Evolutionary conservation across 2,329 filamentous ascomycete genomes (phyloP).

Genomic region (Pseudogymnoascus destructans): DNA sequence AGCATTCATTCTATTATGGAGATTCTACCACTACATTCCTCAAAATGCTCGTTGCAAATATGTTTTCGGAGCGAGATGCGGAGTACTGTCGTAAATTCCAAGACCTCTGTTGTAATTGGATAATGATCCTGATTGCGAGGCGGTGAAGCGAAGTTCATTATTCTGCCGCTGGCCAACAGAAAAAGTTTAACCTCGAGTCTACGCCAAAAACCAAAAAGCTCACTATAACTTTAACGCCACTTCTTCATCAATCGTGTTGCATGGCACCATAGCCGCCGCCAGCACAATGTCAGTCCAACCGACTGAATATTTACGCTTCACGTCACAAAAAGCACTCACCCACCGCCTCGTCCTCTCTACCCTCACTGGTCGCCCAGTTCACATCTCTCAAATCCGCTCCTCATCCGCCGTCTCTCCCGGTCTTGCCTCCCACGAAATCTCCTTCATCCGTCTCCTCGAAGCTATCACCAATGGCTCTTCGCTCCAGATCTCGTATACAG

Average conservation of each 20-base stretch:
- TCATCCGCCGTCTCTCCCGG: slow-evolving; percentile 77
- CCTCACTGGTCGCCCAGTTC: slow-evolving; percentile 75
- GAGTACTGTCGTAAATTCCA: neutral
- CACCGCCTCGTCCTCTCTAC: slow-evolving; percentile 82
- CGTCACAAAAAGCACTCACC: slow-evolving; percentile 68
- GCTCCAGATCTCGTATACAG: slow-evolving; percentile 93
- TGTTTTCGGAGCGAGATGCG: neutral
- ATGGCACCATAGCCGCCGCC: slow-evolving; percentile 4
- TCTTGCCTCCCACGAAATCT: slow-evolving; percentile 84
- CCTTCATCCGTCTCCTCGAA: slow-evolving; percentile 88
- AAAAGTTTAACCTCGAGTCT: slow-evolving; percentile 7
- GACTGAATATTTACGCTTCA: slow-evolving; percentile 55
- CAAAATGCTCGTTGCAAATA: neutral
- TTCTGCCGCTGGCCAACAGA: slow-evolving; percentile 8
- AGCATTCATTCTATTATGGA: neutral
- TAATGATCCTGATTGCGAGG: slow-evolving; percentile 7
- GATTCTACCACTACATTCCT: neutral
- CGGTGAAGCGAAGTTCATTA: slow-evolving; percentile 5
- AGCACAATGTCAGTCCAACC: slow-evolving; percentile 22
- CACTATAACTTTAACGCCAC: neutral
- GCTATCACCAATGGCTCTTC: slow-evolving; percentile 87
- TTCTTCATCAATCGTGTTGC: neutral
- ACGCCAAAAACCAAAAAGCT: neutral
- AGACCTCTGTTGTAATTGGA: neutral
- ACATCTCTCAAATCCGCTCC: slow-evolving; percentile 87